phyloP scores from a whole-genome alignment of 139 green algal genomes.

The Tetratostichococcus sp. region DNA sequence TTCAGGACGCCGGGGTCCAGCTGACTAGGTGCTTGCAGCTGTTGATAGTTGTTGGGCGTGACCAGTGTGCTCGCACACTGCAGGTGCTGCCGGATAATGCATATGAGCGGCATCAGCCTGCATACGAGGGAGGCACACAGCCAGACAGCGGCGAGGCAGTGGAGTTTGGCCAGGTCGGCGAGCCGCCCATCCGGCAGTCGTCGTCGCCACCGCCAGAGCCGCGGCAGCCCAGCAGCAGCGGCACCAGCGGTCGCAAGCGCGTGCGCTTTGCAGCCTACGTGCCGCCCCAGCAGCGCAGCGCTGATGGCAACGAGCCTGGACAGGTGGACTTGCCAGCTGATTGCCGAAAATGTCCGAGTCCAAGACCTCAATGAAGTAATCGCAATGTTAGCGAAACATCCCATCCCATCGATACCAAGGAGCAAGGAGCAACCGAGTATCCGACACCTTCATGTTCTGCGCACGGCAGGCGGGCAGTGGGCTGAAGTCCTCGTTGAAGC shows the following conservation, averaged over 20 bases:
- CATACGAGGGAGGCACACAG: not conserved
- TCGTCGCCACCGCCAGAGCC: not conserved
- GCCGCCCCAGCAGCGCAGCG: constrained; percentile 14
- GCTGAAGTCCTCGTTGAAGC: not conserved
- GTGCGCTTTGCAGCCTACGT: constrained; percentile 18
- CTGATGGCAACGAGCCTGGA: not conserved
- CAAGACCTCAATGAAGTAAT: no score
- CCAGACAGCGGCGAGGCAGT: not conserved
- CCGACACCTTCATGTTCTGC: no score
- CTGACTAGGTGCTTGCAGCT: no score
- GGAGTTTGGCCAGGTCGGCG: not conserved
- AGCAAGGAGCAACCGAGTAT: no score
- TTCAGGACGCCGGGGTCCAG: no score
- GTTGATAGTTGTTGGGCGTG: no score
- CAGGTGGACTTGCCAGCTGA: not conserved
- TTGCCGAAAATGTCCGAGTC: no score
- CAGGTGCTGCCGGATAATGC: constrained; percentile 25
- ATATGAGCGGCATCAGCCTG: constrained; percentile 7
- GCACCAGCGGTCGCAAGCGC: not conserved
- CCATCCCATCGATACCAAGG: no score
- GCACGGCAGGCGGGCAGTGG: not conserved
- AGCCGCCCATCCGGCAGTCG: not conserved
- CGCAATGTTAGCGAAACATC: no score
- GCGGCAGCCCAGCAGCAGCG: not conserved
- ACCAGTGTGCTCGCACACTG: not conserved